Conservation (phyloP, 371 early-diverging fungal species). For the Conidiobolus incongruus region DNA sequence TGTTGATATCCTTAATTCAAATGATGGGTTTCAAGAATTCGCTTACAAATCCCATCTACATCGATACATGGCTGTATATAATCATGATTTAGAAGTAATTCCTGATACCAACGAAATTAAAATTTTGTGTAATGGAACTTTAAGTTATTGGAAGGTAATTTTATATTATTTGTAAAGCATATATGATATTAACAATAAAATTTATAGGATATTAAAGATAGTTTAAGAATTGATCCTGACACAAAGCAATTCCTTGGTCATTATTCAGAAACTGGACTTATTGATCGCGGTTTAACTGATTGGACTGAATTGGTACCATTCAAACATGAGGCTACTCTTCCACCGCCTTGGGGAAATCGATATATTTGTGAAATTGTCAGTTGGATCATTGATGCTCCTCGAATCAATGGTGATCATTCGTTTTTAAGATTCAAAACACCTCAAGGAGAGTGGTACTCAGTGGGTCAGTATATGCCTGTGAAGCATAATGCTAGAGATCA, state of each 20-base stretch:
- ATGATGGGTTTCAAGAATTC: conserved; percentile 5
- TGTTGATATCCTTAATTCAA: background rate
- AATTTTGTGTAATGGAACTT: background rate
- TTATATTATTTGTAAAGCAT: background rate
- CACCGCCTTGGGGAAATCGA: conserved; percentile 7
- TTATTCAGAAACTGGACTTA: too few species aligned
- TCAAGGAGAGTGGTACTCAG: conserved; percentile 6
- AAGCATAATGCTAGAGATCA: conserved; percentile 5
- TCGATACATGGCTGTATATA: conserved; percentile 4
- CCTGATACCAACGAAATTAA: background rate
- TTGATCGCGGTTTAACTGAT: conserved; percentile 5
- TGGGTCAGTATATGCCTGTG: conserved; percentile 6
- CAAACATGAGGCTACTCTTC: background rate
- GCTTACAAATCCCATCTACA: conserved; percentile 4
- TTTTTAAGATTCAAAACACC: conserved; percentile 7
- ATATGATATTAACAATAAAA: too few species aligned
- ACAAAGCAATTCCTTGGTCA: conserved; percentile 1
- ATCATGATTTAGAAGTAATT: conserved; percentile 2
- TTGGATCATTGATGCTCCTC: conserved; percentile 6
- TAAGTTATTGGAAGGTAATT: conserved; percentile 2
- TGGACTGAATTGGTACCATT: conserved; percentile 6
- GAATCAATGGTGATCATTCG: conserved; percentile 6
- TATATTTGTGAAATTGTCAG: conserved; percentile 7
- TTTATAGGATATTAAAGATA: background rate
- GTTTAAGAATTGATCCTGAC: background rate